These are phyloP conservation scores for Penicillium sp. DNA, from an alignment of 2,329 filamentous ascomycete species.

Conservation along the genomic window DNA sequence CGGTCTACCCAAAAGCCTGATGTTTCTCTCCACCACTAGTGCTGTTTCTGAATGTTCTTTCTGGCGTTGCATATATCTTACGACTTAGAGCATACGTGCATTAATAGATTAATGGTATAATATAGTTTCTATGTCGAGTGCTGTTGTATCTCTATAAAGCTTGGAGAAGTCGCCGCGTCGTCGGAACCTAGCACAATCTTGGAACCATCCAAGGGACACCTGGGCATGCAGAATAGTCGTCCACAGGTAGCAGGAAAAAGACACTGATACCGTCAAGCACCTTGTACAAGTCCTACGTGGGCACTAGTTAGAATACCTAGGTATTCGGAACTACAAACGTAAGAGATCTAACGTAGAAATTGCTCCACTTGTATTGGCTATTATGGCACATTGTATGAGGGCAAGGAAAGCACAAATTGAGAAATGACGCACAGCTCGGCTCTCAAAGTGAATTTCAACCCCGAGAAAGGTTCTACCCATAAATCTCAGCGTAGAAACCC, in stretches of 20 bases:
- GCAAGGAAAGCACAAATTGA: conserved; percentile 20
- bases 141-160: background rate
- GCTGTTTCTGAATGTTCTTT: background rate
- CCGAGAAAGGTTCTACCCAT: conserved; percentile 18
- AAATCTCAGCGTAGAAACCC: conserved; percentile 13
- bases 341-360: conserved; percentile 12
- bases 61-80: conserved; percentile 4
- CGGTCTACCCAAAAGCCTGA: background rate
- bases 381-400: conserved; percentile 29
- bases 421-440: conserved; percentile 13
- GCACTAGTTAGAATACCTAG: too few species aligned
- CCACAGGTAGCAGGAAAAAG: too few species aligned
- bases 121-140: background rate
- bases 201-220: too few species aligned
- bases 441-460: conserved; percentile 17
- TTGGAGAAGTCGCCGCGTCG: background rate
- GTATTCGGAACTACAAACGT: background rate
- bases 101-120: conserved; percentile 3
- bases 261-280: too few species aligned
- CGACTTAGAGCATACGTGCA: conserved; percentile 7
- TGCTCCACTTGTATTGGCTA: conserved; percentile 21
- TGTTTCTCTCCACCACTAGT: background rate
- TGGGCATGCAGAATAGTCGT: too few species aligned
- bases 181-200: background rate
- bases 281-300: background rate